These are phyloP conservation scores for Drechslerella stenobrocha DNA, from an alignment of 2,329 filamentous ascomycete genomes.

Conservation along the genomic window DNA sequence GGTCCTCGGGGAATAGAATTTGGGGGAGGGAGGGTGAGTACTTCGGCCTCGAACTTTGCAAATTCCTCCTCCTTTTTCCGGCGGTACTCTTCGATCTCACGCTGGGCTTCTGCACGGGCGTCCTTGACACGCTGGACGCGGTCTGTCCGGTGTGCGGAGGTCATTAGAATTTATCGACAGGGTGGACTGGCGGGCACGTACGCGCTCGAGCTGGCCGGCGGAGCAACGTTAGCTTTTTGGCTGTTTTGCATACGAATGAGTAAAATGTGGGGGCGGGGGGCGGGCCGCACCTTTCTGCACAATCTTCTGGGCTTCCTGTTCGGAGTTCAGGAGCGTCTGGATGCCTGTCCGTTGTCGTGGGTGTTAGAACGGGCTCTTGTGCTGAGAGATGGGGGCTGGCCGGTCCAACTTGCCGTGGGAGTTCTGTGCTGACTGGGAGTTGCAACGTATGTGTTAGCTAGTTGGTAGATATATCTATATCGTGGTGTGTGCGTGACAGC, in stretches of 20 bases:
- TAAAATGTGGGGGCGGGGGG: slow-evolving; percentile 2
- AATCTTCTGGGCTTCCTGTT: slow-evolving; percentile 98
- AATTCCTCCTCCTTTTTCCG: slow-evolving; percentile 89
- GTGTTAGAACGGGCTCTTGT: too few relatives aligned
- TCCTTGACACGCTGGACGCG: slow-evolving; percentile 97
- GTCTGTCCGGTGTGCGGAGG: slow-evolving; percentile 61
- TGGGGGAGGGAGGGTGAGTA: slow-evolving; percentile 54
- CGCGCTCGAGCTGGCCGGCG: slow-evolving; percentile 78
- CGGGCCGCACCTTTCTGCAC: slow-evolving; percentile 79
- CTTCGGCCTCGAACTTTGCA: slow-evolving; percentile 87
- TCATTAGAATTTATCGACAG: slow-evolving; percentile 11
- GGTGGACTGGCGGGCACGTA: slow-evolving; percentile 58
- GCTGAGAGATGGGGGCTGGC: neutral
- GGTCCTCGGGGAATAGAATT: too few relatives aligned
- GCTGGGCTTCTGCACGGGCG: slow-evolving; percentile 92
- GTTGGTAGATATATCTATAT: too few relatives aligned
- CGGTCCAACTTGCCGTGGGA: slow-evolving; percentile 72
- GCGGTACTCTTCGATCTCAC: slow-evolving; percentile 93
- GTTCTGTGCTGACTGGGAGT: slow-evolving; percentile 88
- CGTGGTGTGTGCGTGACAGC: too few relatives aligned
- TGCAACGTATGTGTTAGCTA: slow-evolving; percentile 2
- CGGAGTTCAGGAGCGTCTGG: slow-evolving; percentile 66
- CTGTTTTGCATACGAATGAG: neutral
- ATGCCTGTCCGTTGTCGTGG: too few relatives aligned
- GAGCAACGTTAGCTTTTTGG: slow-evolving; percentile 36